These are phyloP conservation scores for Neoascochyta sp. DNA, from an alignment of 2,329 filamentous ascomycete genomes.

Conservation along the genomic window DNA sequence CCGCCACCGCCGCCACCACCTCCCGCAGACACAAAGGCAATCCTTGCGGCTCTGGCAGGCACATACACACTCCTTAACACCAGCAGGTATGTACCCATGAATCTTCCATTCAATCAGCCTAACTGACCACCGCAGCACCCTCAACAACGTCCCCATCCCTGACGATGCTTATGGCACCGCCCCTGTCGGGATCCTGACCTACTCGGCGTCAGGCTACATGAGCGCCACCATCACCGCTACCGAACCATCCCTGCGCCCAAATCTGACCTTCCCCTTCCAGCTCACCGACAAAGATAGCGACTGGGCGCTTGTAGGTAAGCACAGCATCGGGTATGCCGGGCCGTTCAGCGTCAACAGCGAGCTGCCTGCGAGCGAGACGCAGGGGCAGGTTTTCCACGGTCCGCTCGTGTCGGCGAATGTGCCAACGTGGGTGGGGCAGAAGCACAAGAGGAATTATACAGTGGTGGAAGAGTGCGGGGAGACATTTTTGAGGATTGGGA, in stretches of 20 bases:
- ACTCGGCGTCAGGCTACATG: conserved; percentile 25
- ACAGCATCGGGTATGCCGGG: conserved; percentile 27
- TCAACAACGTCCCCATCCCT: conserved; percentile 16
- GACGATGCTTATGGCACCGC: conserved; percentile 18
- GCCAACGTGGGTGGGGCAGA: conserved; percentile 20
- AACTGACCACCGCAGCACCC: conserved; percentile 8
- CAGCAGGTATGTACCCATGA: conserved; percentile 7
- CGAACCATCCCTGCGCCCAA: conserved; percentile 15
- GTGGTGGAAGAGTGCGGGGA: conserved; percentile 13
- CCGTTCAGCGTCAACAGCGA: conserved; percentile 15
- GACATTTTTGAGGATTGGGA: conserved; percentile 21
- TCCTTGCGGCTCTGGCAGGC: conserved; percentile 18
- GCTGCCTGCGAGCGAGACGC: conserved; percentile 13
- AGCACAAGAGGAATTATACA: conserved; percentile 23
- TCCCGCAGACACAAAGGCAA: conserved; percentile 1
- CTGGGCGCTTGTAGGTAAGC: conserved; percentile 29
- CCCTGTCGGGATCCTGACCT: conserved; percentile 27
- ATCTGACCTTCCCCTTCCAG: conserved; percentile 21
- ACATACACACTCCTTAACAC: conserved; percentile 27
- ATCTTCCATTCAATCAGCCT: not conserved
- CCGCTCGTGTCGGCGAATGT: conserved; percentile 25
- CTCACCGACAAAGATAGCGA: conserved; percentile 19
- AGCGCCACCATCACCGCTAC: conserved; percentile 27
- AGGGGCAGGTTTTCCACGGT: conserved; percentile 26
- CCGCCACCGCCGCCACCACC: too few species aligned